A percentile compares a stretch with the other conserved stretches of the same genome.
phyloP scores from a whole-genome alignment of 2,329 filamentous ascomycete genomes.

The Calonectria pteridis region DNA sequence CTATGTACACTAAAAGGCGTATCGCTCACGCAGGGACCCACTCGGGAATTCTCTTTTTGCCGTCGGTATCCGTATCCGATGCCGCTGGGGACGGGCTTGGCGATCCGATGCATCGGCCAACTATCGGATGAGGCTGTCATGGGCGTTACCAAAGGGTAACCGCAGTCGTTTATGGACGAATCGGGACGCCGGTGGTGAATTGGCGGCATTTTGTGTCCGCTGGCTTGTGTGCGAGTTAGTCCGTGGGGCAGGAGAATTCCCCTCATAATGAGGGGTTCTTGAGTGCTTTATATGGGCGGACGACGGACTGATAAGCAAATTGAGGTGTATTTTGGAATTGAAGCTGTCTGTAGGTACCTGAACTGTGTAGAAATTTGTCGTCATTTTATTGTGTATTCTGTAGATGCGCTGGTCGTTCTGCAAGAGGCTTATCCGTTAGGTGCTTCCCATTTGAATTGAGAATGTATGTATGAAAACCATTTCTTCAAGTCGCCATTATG shows the following conservation, averaged over 20 bases:
- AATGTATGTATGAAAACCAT: too few species aligned
- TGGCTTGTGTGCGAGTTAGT: neutral
- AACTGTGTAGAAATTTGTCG: too few species aligned
- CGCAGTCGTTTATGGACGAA: neutral
- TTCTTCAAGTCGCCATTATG: too few species aligned
- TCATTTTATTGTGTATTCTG: too few species aligned
- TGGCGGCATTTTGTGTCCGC: neutral
- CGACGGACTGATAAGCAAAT: neutral
- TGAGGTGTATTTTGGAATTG: neutral
- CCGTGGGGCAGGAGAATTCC: neutral
- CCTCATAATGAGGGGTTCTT: neutral
- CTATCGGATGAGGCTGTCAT: neutral
- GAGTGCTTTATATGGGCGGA: neutral
- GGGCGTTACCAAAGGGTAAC: neutral
- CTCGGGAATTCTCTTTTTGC: conserved; percentile 20
- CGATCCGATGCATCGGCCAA: conserved; percentile 17
- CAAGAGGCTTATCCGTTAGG: too few species aligned
- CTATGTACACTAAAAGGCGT: conserved; percentile 14
- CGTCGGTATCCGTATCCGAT: conserved; percentile 34
- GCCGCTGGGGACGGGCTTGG: conserved; percentile 20
- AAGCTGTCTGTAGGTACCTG: neutral
- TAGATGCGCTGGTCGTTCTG: too few species aligned
- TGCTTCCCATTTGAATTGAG: too few species aligned
- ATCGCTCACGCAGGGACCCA: conserved; percentile 33
- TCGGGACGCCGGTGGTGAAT: neutral